A percentile compares a stretch with the other conserved stretches of the same genome.
These are phyloP conservation scores for Coemansia umbellata DNA, from an alignment of 192 early-diverging fungal genomes.

Conservation along the genomic window DNA sequence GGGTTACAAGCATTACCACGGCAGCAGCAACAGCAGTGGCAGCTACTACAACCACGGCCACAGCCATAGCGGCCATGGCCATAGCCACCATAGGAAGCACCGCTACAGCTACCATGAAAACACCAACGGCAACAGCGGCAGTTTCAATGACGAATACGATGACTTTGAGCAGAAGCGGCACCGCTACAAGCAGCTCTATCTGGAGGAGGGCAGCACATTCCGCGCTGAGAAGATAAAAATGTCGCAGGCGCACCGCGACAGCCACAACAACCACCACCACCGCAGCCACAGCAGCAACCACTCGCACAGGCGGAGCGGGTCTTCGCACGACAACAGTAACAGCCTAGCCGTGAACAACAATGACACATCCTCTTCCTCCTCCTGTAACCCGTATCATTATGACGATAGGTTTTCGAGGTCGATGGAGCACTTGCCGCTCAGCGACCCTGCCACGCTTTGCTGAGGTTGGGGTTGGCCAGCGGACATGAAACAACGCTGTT, in stretches of 20 bases:
- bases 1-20: neutral
- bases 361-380: too few species aligned
- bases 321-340: neutral
- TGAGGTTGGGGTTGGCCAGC: too few species aligned
- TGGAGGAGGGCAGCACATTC: neutral
- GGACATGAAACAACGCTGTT: too few species aligned
- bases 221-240: neutral
- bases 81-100: neutral
- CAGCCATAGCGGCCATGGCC: neutral
- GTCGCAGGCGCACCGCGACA: neutral
- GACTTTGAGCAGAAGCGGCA: neutral
- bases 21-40: neutral
- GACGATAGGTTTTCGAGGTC: constrained; percentile 30
- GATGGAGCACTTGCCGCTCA: constrained; percentile 28
- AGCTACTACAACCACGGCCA: neutral
- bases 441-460: neutral
- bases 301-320: neutral
- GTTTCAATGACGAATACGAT: neutral
- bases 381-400: too few species aligned
- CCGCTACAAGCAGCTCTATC: neutral
- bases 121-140: constrained; percentile 3
- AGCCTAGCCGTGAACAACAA: neutral
- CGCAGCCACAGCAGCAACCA: neutral
- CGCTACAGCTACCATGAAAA: neutral
- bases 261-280: neutral